Evolutionary conservation across 805 yeast genomes (phyloP), one percentile per base, ranked within the genome.

Genomic region (Dipodascus geniculatus): DNA sequence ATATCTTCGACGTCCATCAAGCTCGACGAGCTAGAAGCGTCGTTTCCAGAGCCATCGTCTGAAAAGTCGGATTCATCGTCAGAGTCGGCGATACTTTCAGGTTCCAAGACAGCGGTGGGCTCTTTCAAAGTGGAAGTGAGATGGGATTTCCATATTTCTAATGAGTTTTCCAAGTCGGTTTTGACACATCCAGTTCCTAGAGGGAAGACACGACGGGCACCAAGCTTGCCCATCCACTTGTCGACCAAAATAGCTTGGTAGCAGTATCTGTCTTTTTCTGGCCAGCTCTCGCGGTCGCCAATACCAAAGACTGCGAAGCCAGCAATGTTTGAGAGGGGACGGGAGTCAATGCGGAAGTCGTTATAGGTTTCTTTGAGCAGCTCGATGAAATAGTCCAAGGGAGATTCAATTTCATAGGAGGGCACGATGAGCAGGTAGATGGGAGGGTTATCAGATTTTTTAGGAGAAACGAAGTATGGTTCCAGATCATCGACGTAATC

Each of bases 331-430:
- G 78, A 71, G 61, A 89, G 71, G 2, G 96, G 96, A 58, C 79
- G 82, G 57, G 86, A 86, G 63, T 88, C 96, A 33, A 89, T 78
- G 59, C 96, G 75, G 71, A 87, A 87, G 66, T 89, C 97, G 57
- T 83, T 83, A 56, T 79, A 79, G 1, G 95, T 87, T 53, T 89
- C 96, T 57, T 79, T 75, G 59, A 89, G 72, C 48, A 86, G 81
- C 61, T 87, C 95, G 54, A 89, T 71, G 66, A 88, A 87, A 64
- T 81, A 90, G 67, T 89, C 97, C 31, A 90, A 75, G 14, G 97
- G 96, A 1, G 95, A 86, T 66, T 89, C 97, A 0, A 90, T 85
- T 59, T 88, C 96, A 64, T 89, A 89, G 0, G 96, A 87, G 1
- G 97, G 97, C 31, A 89, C 72, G 16, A 89, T 87, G 55, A 89